Percentiles rank a stretch among this genome's conserved stretches.
These are phyloP conservation scores for Castanopsis chinensis DNA, from an alignment of 306 rosid species.

Conservation along the genomic window DNA sequence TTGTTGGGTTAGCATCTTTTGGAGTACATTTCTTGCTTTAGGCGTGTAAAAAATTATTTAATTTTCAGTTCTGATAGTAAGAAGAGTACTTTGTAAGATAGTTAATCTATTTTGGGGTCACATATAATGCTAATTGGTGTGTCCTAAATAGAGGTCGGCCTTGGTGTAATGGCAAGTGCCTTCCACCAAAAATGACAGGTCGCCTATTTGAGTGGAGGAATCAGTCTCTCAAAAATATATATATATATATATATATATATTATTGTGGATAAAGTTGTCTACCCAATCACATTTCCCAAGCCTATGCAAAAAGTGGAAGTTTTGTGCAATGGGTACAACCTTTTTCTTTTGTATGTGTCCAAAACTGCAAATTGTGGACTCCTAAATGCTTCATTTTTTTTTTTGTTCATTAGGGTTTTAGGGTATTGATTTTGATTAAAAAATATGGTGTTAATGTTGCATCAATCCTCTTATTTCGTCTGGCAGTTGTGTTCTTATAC, in stretches of 20 bases:
- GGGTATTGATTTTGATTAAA: not conserved
- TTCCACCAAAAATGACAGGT: no score
- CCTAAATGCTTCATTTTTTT: not conserved
- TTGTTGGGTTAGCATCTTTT: not conserved
- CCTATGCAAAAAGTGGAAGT: no score
- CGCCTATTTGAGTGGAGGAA: no score
- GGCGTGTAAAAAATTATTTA: not conserved
- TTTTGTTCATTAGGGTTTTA: not conserved
- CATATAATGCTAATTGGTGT: not conserved
- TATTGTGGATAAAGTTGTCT: no score
- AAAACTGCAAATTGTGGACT: not conserved
- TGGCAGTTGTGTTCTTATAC: not conserved
- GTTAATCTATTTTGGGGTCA: not conserved
- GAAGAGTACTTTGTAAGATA: not conserved
- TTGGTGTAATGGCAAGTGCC: no score
- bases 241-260: no score
- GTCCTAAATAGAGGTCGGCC: no score
- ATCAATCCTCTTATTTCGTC: not conserved
- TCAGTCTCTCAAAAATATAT: no score
- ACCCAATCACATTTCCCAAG: no score
- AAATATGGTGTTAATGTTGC: constrained; percentile 16
- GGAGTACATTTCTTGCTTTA: not conserved
- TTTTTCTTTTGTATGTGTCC: not conserved
- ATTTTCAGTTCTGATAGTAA: not conserved
- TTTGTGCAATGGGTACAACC: no score